Percentiles rank a stretch among this genome's conserved stretches.
phyloP scores from a whole-genome alignment of 345 rosid genomes.

The Schrenkiella parvula region DNA sequence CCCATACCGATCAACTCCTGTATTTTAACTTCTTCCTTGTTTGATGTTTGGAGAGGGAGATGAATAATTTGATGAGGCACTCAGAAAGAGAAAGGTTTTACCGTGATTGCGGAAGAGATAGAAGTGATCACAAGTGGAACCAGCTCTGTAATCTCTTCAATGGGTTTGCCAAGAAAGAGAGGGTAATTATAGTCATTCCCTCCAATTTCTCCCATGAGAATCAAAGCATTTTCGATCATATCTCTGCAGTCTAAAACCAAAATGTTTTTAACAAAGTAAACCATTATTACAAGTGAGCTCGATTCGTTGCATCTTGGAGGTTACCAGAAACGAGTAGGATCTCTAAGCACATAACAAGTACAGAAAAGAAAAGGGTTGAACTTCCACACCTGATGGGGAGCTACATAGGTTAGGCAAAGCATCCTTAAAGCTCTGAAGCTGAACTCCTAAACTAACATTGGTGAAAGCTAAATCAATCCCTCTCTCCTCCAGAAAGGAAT shows the following conservation, averaged over 20 bases:
- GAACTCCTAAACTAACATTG: conserved; percentile 36
- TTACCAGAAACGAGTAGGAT: not conserved
- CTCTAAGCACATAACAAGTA: not conserved
- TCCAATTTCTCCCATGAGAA: conserved; percentile 61
- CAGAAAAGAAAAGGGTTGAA: not conserved
- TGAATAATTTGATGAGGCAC: not conserved
- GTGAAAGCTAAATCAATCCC: conserved; percentile 17
- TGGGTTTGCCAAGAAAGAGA: conserved; percentile 11
- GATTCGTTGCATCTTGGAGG: not conserved
- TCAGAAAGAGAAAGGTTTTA: not conserved
- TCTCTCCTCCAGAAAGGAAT: conserved; percentile 20
- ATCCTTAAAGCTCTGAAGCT: conserved; percentile 40
- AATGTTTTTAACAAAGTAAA: not conserved
- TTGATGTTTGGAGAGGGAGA: not conserved
- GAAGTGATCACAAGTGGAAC: conserved; percentile 37
- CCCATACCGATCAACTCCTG: conserved; percentile 49
- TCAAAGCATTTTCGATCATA: conserved; percentile 34
- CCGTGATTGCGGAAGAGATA: conserved; percentile 39
- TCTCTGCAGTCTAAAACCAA: conserved; percentile 28
- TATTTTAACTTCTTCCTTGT: not conserved
- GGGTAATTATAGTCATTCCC: conserved; percentile 48
- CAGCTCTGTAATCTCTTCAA: conserved; percentile 22
- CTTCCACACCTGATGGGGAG: conserved; percentile 30
- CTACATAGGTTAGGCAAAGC: conserved; percentile 35
- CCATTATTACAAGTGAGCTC: not conserved